A percentile compares a stretch with the other conserved stretches of the same genome.
Conservation (phyloP, 2,329 filamentous ascomycete species). For the Calonectria hawksworthii region DNA sequence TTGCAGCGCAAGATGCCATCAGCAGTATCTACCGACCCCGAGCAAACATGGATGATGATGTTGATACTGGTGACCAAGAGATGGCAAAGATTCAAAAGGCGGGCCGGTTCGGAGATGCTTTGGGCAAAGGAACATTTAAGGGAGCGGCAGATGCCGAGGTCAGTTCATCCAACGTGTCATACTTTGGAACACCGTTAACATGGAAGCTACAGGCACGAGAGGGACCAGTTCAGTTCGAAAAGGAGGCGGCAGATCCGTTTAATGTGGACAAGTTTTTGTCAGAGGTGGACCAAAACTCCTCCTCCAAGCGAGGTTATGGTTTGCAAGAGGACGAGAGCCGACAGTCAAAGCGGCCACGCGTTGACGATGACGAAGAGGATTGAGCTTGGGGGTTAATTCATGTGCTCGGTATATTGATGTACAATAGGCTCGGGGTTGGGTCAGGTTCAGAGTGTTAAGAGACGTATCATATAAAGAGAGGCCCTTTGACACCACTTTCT, state of each 20-base stretch:
- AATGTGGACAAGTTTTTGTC: conserved; percentile 95
- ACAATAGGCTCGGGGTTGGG: conserved; percentile 42
- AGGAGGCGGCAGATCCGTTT: conserved; percentile 87
- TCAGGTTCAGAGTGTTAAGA: conserved; percentile 38
- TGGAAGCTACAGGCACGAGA: conserved; percentile 73
- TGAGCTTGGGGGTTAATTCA: conserved; percentile 27
- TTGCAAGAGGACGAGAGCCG: conserved; percentile 75
- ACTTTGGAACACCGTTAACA: conserved; percentile 47
- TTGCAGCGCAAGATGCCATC: conserved; percentile 94
- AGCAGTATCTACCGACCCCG: conserved; percentile 92
- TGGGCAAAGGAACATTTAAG: conserved; percentile 93
- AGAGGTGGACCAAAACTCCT: conserved; percentile 77
- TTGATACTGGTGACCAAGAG: conserved; percentile 83
- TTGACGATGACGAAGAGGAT: conserved; percentile 76
- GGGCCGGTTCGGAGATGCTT: conserved; percentile 85
- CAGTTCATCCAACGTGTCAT: conserved; percentile 48
- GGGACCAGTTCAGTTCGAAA: conserved; percentile 97
- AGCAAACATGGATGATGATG: conserved; percentile 81
- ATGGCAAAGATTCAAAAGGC: conserved; percentile 91
- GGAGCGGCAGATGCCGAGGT: conserved; percentile 87
- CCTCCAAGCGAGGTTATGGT: conserved; percentile 81
- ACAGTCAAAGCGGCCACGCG: conserved; percentile 79
- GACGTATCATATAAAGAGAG: too few relatives aligned
- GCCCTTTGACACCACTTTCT: too few relatives aligned
- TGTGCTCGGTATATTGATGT: conserved; percentile 32